phyloP scores from a whole-genome alignment of 345 rosid species.

The Lumnitzera littorea region DNA sequence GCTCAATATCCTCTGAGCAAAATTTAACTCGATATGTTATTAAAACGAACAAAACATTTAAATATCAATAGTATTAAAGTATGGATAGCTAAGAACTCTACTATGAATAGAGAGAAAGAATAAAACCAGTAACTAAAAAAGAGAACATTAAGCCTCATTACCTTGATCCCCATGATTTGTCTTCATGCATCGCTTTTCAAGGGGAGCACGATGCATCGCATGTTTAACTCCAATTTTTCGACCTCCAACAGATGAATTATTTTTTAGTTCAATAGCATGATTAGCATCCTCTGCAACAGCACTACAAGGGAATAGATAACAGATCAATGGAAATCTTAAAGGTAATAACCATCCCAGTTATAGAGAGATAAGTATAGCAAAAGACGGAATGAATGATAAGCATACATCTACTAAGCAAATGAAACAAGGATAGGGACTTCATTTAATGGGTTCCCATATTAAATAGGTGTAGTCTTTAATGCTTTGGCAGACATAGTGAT shows the following conservation, averaged over 20 bases:
- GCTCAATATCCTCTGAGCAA: conserved; percentile 27
- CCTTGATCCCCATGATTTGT: conserved; percentile 38
- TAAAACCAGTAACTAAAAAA: conserved; percentile 4
- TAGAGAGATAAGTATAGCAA: not conserved
- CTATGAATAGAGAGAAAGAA: not conserved
- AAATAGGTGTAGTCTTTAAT: no score
- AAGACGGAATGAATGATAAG: not conserved
- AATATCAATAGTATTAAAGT: not conserved
- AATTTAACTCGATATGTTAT: conserved; percentile 1
- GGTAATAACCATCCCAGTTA: not conserved
- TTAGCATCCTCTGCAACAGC: conserved; percentile 84
- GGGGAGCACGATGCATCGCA: conserved; percentile 69
- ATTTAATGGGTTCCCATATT: no score
- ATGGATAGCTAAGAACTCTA: not conserved
- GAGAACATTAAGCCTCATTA: not conserved
- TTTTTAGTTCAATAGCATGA: conserved; percentile 70
- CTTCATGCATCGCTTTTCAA: conserved; percentile 65
- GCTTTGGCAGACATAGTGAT: no score
- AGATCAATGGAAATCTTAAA: not conserved
- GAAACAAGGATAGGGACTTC: no score
- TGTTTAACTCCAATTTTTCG: conserved; percentile 78
- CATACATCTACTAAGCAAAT: no score
- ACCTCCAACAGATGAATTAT: conserved; percentile 61
- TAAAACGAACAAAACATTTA: not conserved
- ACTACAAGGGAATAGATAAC: conserved; percentile 24